These are phyloP conservation scores for Fraxinus excelsior DNA, from an alignment of 257 asterid genomes.

Conservation along the genomic window DNA sequence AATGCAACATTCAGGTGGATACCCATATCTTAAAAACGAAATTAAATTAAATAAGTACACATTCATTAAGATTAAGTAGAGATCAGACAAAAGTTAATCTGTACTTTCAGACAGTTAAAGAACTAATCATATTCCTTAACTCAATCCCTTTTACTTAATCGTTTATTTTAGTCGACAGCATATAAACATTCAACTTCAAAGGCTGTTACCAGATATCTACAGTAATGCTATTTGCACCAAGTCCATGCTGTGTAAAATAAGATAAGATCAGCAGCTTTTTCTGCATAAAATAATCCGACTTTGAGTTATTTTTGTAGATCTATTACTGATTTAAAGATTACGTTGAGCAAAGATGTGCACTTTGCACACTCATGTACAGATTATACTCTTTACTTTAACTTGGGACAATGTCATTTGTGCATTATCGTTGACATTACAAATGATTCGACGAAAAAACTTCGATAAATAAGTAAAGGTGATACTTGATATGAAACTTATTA, in stretches of 20 bases:
- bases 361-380: not conserved
- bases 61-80: no score
- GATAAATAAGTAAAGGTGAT: no score
- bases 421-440: no score
- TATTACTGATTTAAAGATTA: not conserved
- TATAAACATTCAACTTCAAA: not conserved
- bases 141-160: not conserved
- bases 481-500: no score
- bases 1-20: not conserved
- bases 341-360: not conserved
- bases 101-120: not conserved
- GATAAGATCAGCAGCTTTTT: not conserved
- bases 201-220: not conserved
- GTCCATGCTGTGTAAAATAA: no score
- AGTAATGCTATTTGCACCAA: no score
- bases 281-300: not conserved
- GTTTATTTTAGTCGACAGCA: not conserved
- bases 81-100: not conserved
- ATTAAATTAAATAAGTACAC: not conserved
- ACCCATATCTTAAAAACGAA: not conserved
- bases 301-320: not conserved
- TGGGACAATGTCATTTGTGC: no score
- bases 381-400: not conserved
- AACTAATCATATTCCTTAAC: not conserved
- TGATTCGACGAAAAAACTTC: no score